Evolutionary conservation across 345 rosid genomes (phyloP).

Genomic region (Kandelia obovata): DNA sequence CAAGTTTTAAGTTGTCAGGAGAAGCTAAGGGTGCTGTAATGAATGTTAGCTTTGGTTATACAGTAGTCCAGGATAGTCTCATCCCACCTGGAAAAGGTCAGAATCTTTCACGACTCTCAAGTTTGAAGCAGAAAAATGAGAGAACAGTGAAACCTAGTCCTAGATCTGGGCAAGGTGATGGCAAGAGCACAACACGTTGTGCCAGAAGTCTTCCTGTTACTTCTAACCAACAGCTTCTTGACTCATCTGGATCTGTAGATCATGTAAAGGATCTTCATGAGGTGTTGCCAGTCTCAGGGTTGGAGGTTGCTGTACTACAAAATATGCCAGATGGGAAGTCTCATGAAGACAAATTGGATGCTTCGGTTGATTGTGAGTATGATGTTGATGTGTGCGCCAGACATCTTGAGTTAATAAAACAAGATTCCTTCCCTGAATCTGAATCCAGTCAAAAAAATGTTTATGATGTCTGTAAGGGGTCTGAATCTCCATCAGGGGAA

Average conservation of each 20-base stretch:
- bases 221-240: constrained; percentile 28
- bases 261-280: constrained; percentile 79
- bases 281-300: constrained; percentile 50
- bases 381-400: constrained; percentile 36
- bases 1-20: constrained; percentile 80
- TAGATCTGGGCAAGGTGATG: constrained; percentile 37
- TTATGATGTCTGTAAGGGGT: constrained; percentile 38
- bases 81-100: constrained; percentile 36
- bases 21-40: constrained; percentile 67
- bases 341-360: constrained; percentile 49
- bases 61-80: constrained; percentile 52
- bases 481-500: constrained; percentile 35
- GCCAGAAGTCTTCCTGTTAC: constrained; percentile 47
- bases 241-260: constrained; percentile 35
- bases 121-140: constrained; percentile 35
- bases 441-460: constrained; percentile 27
- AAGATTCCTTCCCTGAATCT: constrained; percentile 18
- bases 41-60: constrained; percentile 82
- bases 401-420: constrained; percentile 34
- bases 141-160: constrained; percentile 30
- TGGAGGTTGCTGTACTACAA: constrained; percentile 40
- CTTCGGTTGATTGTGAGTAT: constrained; percentile 34
- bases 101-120: constrained; percentile 31
- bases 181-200: constrained; percentile 33
- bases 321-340: constrained; percentile 40